Evolutionary conservation across 148 eudicot species (phyloP).

Genomic region (Selenicereus undatus): DNA sequence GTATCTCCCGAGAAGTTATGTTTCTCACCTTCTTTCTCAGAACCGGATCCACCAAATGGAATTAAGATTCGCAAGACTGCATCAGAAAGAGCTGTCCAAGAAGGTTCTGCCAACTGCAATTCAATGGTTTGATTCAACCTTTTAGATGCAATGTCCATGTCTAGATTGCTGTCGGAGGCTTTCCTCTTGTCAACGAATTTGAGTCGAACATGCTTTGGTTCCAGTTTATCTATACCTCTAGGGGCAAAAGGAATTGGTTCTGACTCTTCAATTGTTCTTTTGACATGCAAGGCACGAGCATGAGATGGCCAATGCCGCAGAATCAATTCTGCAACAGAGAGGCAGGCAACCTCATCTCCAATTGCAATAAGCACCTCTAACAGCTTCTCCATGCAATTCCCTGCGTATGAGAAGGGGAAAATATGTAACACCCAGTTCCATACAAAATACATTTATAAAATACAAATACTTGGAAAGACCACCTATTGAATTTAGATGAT

Average conservation of each 20-base stretch:
- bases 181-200: conserved; percentile 79
- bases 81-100: conserved; percentile 70
- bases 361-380: conserved; percentile 95
- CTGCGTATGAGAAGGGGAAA: conserved; percentile 35
- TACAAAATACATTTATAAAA: neutral
- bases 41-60: conserved; percentile 33
- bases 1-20: conserved; percentile 40
- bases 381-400: conserved; percentile 99
- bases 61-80: conserved; percentile 49
- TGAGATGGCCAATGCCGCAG: conserved; percentile 96
- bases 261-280: conserved; percentile 73
- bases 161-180: conserved; percentile 37
- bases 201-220: conserved; percentile 81
- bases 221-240: conserved; percentile 88
- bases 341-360: conserved; percentile 92
- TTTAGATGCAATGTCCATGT: conserved; percentile 38
- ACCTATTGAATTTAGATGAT: neutral
- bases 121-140: conserved; percentile 56
- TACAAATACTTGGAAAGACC: neutral
- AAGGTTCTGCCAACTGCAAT: conserved; percentile 56
- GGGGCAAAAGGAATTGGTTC: conserved; percentile 86
- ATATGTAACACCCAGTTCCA: neutral
- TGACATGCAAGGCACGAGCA: conserved; percentile 88
- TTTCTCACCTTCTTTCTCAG: conserved; percentile 37
- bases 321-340: conserved; percentile 84